Evolutionary conservation across 208 protist species (phyloP), one percentile per base, ranked within the genome.

Genomic region (Trypanosoma conorhini): DNA sequence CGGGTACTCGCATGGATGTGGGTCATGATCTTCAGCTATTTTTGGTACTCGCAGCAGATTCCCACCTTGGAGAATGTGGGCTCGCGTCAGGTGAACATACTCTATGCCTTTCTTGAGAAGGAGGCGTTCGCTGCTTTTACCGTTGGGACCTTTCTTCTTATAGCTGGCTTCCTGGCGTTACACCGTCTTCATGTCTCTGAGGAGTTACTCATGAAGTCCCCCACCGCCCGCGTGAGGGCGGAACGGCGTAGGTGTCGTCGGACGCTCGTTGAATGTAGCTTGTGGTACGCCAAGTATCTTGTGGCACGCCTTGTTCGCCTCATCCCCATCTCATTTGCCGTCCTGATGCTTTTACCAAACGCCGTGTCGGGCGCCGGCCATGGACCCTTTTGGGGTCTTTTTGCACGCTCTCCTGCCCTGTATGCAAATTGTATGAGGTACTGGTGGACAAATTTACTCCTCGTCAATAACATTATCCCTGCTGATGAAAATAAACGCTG

Each of bases 381-480:
- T 19, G 77, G 67, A 13, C 70, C 77, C 9, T 74, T 77, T 48
- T 74, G 77, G 70, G 35, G 8, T 21, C 22, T 58, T 26, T 77
- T 78, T 52, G 5, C 42, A n/a, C 24, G 60, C 10, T 24, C 72
- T 17, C 62, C 60, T 12, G 46, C 38, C 0, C 15, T 77, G 4
- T 65, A 78, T 60, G 40, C 0, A 42, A 81, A 78, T 42, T 81
- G 72, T 48, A 48, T 33, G 46, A 59, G 55, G 22, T 54, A 73
- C 31, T 74, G 71, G 77, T 81, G 77, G 77, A 74, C 77, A 42
- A 77, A 81, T 55, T 60, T 81, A 28, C 28, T 81, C 19, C 24
- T 81, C 4, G 51, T 81, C 0, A 81, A 81, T 57, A 74, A 81
- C 52, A 66, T 77, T n/a, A 13, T 77, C 48, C 76, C 76, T 28